Conservation (phyloP, 2,329 filamentous ascomycete genomes). For the Sphaerulina vaccinii region DNA sequence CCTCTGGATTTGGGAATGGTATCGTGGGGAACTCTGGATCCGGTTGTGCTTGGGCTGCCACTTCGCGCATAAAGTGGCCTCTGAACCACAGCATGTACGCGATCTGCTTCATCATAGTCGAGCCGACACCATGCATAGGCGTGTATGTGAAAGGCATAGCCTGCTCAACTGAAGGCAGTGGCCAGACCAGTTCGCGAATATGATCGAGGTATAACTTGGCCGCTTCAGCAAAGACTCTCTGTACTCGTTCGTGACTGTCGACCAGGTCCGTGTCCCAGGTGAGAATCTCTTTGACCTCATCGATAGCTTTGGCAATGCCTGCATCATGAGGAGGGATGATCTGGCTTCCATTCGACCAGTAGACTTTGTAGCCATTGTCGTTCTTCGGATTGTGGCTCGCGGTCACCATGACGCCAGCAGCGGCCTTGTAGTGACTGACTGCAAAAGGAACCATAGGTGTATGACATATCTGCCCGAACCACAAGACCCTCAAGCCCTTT, state of each 20-base stretch:
- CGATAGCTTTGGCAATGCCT: slow-evolving; percentile 58
- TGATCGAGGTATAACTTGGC: slow-evolving; percentile 46
- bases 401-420: slow-evolving; percentile 64
- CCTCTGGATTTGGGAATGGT: slow-evolving; percentile 65
- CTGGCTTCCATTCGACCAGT: slow-evolving; percentile 64
- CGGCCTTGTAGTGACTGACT: slow-evolving; percentile 53
- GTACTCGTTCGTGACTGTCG: slow-evolving; percentile 43
- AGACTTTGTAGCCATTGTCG: slow-evolving; percentile 69
- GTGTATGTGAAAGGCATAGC: slow-evolving; percentile 52
- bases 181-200: slow-evolving; percentile 28
- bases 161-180: slow-evolving; percentile 23
- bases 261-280: slow-evolving; percentile 49
- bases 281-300: slow-evolving; percentile 54
- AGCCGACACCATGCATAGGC: slow-evolving; percentile 57
- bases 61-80: slow-evolving; percentile 44
- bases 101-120: slow-evolving; percentile 48
- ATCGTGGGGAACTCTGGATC: slow-evolving; percentile 65
- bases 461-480: slow-evolving; percentile 56
- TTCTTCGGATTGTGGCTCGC: slow-evolving; percentile 64
- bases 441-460: slow-evolving; percentile 64
- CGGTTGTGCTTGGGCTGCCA: slow-evolving; percentile 54
- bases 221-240: slow-evolving; percentile 44
- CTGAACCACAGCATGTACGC: slow-evolving; percentile 37
- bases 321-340: slow-evolving; percentile 63
- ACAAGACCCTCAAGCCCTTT: slow-evolving; percentile 59